Evolutionary conservation across 192 early-diverging fungal species (phyloP), one percentile per base, ranked within the genome.

Genomic region (Podila verticillata): DNA sequence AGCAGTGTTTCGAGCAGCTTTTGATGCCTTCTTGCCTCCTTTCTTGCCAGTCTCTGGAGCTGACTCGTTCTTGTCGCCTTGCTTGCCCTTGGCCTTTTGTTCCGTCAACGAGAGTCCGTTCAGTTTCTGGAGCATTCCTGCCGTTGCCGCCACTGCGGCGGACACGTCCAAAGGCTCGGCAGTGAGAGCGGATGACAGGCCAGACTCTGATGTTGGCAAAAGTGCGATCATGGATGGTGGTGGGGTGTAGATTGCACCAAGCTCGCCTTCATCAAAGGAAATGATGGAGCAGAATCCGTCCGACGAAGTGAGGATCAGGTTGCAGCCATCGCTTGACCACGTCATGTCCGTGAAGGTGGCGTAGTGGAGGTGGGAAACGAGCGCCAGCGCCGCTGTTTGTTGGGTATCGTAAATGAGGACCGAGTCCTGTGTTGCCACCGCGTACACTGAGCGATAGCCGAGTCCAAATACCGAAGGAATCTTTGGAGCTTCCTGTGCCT

Each of bases 381-480:
- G 80, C 19, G 90, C 94, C 7, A 96, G 85, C 2, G 97, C 92
- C 19, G 84, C 80, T 5, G 74, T 68, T 63, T 90, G 86, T 66
- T 93, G 87, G 63, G 97, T 96, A 87, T 97, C 96, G 82, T 97
- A 97, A 5, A 99, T 85, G 22, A 90, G 85, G 19, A 97, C 85
- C 2, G 92, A 80, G 72, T 95, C 94, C 72, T 93, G 93, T n/a
- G 89, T 92, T 2, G 93, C 96, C 26, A 97, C 90, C 0, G 95
- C 95, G 86, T 93, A 94, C 36, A 97, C 81, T 77, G 93, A 91
- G 0, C 97, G 93, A 68, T 93, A 92, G 13, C 88, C 85, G 7
- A 93, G 70, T 4, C 65, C 73, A 66, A 88, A 87, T 7, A 84
- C 65, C 3, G 71, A 66, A 26, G 66, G 75, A 7, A 65, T 26